Conservation (phyloP, 495 filamentous ascomycete genomes). For the Penicillium ochrochloron region DNA sequence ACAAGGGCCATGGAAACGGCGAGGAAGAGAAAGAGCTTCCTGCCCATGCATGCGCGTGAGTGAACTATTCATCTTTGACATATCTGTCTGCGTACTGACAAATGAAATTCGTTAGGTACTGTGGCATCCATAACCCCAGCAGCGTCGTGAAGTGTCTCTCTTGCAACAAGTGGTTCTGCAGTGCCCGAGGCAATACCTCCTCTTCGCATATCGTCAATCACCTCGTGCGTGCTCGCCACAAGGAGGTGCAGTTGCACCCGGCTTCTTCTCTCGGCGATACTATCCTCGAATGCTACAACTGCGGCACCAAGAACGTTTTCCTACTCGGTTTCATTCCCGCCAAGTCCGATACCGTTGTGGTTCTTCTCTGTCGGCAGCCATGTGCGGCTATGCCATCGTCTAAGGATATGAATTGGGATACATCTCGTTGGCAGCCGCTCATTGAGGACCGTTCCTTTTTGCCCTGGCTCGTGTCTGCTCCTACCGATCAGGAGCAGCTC, state of each 20-base stretch:
- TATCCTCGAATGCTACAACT: constrained; percentile 98
- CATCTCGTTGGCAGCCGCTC: constrained; percentile 94
- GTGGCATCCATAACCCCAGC: constrained; percentile 93
- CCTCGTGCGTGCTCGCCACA: constrained; percentile 94
- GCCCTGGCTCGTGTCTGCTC: constrained; percentile 87
- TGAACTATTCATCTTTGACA: constrained; percentile 22
- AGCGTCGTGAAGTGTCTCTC: constrained; percentile 95
- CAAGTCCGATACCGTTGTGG: constrained; percentile 97
- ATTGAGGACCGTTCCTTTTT: constrained; percentile 97
- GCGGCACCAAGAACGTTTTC: constrained; percentile 98
- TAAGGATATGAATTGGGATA: constrained; percentile 99
- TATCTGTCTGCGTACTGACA: constrained; percentile 20
- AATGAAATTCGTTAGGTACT: constrained; percentile 66
- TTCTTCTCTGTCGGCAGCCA: constrained; percentile 93
- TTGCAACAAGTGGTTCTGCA: constrained; percentile 99
- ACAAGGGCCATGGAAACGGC: constrained; percentile 63
- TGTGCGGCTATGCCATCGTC: constrained; percentile 92
- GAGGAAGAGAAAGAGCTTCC: constrained; percentile 94
- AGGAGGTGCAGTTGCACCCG: constrained; percentile 97
- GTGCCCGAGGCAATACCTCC: constrained; percentile 92
- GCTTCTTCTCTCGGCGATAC: constrained; percentile 96
- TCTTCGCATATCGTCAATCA: constrained; percentile 99
- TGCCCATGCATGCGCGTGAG: constrained; percentile 94
- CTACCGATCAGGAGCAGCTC: constrained; percentile 93
- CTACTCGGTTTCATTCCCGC: constrained; percentile 99